Percentiles rank a stretch among this genome's conserved stretches.
Evolutionary conservation across 1,284 basidiomycete species (phyloP).

Genomic region (Malassezia caprae): DNA sequence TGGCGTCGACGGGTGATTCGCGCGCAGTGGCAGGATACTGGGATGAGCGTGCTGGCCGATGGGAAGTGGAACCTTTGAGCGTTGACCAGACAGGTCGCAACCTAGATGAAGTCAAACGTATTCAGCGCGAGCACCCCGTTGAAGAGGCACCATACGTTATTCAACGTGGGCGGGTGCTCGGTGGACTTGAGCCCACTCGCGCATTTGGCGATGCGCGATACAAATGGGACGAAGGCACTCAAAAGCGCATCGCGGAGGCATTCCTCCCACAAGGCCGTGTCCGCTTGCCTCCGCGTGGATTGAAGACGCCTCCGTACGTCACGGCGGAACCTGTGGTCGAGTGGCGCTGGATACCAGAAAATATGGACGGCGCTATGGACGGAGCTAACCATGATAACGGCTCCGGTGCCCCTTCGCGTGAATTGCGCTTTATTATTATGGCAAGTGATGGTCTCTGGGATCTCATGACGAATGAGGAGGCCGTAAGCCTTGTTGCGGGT

Average conservation of each 20-base stretch:
- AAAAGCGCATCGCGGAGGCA: conserved; percentile 48
- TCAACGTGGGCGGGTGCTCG: conserved; percentile 59
- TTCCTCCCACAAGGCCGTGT: conserved; percentile 41
- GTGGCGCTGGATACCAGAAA: conserved; percentile 16
- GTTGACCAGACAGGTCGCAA: conserved; percentile 94
- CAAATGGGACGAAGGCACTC: conserved; percentile 57
- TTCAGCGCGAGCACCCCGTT: conserved; percentile 68
- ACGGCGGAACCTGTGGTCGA: conserved; percentile 62
- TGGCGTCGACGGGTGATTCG: conserved; percentile 81
- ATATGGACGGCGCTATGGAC: background rate
- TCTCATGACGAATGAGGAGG: conserved; percentile 83
- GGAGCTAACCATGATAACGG: background rate
- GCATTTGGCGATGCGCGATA: conserved; percentile 92
- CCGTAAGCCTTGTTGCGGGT: conserved; percentile 62
- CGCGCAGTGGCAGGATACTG: conserved; percentile 90
- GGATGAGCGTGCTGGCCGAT: conserved; percentile 52
- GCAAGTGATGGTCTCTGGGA: conserved; percentile 96
- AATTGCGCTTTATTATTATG: conserved; percentile 57
- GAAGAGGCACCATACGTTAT: conserved; percentile 74
- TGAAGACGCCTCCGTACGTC: conserved; percentile 74
- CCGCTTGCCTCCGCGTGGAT: conserved; percentile 27
- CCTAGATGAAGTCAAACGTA: conserved; percentile 63
- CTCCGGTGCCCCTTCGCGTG: conserved; percentile 17
- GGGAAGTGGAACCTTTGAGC: conserved; percentile 81
- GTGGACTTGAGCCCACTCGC: conserved; percentile 83